Evolutionary conservation across 2,329 filamentous ascomycete genomes (phyloP), one percentile per base, ranked within the genome.

Genomic region (Ophiognomonia clavigignenti-juglandacearum): DNA sequence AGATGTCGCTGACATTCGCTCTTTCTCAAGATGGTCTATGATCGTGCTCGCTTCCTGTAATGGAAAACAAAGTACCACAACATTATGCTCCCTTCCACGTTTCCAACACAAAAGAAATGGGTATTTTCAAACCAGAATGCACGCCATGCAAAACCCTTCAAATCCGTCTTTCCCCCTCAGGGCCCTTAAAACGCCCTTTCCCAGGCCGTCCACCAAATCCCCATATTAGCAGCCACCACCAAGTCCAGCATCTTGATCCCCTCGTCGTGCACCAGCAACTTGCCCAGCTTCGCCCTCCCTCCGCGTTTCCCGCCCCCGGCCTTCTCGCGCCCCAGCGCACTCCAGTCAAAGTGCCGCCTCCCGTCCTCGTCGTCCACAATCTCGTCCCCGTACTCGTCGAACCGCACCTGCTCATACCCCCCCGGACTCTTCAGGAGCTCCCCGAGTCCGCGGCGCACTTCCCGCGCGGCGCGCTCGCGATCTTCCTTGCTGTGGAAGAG

Each of bases 191-290:
- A 69, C 60, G 67, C 73, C 58, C 70, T 74, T 57, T 88, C 85
- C 78, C 90, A 96, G 4, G 87, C 82, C 57, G 83, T 83, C 91
- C 92, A 97, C 88, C 91, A 98, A 14, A 97, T 71, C 1, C 87
- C 89, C 68, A 98, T 80, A 61, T 96, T 96, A 10, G 90, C 86
- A 4, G 92, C 88, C 18, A 98, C 88, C 0, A 95, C 73, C 49
- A 98, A 65, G 71, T 98, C 93, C 58, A 97, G 67, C 92, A 98
- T 97, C 71, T 95, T 95, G 54, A 95, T 69, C 0, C 93, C 93
- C 59, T 95, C 91, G 47, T 92, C 83, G 57, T 90, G 81, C 31
- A 98, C 77, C 43, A 97, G 89, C 43, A 98, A 70, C 67, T 97
- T 98, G 1, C 92, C 93, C 57, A 98, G 71, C 70, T 98, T 98